Evolutionary conservation across 345 rosid genomes (phyloP).

Genomic region (Camelina laxa): DNA sequence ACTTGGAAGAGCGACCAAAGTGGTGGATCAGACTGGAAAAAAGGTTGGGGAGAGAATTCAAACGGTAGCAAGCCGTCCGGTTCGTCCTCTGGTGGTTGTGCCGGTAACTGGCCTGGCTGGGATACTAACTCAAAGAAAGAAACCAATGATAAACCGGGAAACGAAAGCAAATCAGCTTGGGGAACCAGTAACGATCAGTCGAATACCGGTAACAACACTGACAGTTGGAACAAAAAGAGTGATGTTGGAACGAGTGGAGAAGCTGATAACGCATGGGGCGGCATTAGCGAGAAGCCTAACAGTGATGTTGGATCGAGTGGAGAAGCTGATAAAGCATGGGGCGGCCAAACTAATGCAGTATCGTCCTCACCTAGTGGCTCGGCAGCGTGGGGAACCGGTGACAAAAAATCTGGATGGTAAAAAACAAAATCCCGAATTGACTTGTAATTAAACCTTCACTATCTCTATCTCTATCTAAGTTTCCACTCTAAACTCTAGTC

Average conservation of each 20-base stretch:
- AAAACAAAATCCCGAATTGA: background rate
- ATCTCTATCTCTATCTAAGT: constrained; percentile 10
- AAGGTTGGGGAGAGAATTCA: constrained; percentile 40
- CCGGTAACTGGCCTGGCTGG: constrained; percentile 37
- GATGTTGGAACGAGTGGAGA: constrained; percentile 24
- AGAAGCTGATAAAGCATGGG: constrained; percentile 33
- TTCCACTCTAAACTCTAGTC: background rate
- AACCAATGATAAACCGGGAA: constrained; percentile 14
- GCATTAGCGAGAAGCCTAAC: constrained; percentile 21
- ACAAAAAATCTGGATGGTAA: constrained; percentile 32
- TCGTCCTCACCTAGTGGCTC: constrained; percentile 27
- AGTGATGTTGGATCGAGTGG: constrained; percentile 19
- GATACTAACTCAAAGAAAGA: constrained; percentile 34
- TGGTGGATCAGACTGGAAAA: constrained; percentile 40
- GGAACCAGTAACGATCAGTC: constrained; percentile 27
- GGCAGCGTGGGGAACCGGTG: constrained; percentile 25
- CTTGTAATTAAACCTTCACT: constrained; percentile 15
- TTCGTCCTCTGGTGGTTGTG: constrained; percentile 25
- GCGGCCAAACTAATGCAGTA: constrained; percentile 21
- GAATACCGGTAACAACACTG: constrained; percentile 28
- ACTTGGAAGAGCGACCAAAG: constrained; percentile 43
- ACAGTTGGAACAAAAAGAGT: constrained; percentile 33
- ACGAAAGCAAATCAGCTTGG: constrained; percentile 40
- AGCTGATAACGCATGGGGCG: constrained; percentile 32
- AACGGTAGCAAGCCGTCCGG: constrained; percentile 26